Base-by-base conservation (phyloP, 805 yeast species). In the Sugiyamaella marilandica region DNA sequence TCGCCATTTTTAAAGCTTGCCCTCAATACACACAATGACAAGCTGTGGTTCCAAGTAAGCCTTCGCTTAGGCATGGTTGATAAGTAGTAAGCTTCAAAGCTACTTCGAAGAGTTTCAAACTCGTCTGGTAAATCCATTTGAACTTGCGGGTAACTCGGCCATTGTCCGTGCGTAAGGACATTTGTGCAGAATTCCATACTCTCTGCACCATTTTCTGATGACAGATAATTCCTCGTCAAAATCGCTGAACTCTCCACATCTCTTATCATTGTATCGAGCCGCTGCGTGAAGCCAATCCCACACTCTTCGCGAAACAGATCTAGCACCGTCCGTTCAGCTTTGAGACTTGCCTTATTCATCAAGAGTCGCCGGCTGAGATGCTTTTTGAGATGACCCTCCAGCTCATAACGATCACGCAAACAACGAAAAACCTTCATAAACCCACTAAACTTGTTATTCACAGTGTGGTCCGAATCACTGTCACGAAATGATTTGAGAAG, bases 261-360 rank as follows among this genome's bases (percentile, higher is more conserved):
- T 65, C 84, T 85, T 66, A 94, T 87, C 99, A 94, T 94, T 60
- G 88, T 86, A 16, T 96, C 86, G 70, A 94, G 85, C 66, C 88
- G 89, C 45, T 88, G 83, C 0, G 97, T 90, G 66, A 90, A 92
- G 63, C 90, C 97, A 64, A 84, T 75, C 18, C 95, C 88, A 69
- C 92, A 91, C 56, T 85, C 95, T 52, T 84, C 84, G 65, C 88
- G 92, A 59, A 94, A 76, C 62, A 85, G 79, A 60, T 88, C 87
- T 57, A 94, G 85, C 50, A 92, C 81, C 48, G 79, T 70, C 60
- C 87, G 90, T 71, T 92, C 99, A 46, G 76, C 75, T 57, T 84
- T 90, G 49, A 85, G 91, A 45, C 86, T 82, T 45, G 37, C 37
- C 32, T 89, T 81, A 61, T 88, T 85, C 63, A 85, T 85, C 62